Conservation (phyloP, 2,329 filamentous ascomycete species). For the Remersonia thermophila region DNA sequence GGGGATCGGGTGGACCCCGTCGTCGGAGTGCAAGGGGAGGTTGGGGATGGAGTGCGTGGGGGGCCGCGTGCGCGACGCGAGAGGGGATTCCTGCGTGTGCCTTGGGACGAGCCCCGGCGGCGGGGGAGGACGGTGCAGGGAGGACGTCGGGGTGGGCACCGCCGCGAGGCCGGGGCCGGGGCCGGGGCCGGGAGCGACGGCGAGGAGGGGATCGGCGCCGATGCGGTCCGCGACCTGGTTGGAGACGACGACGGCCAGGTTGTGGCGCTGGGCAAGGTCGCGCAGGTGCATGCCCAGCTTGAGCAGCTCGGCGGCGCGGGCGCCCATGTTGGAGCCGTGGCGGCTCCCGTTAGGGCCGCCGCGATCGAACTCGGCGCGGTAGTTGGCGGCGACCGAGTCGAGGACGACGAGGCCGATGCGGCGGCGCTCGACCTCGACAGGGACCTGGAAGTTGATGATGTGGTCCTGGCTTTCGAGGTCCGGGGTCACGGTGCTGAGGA, state of each 20-base stretch:
- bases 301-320: conserved; percentile 63
- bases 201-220: background rate
- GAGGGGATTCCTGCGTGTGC: conserved; percentile 33
- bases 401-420: conserved; percentile 72
- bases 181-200: too few relatives aligned
- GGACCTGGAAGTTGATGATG: conserved; percentile 84
- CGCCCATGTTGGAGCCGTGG: conserved; percentile 51
- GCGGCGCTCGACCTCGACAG: conserved; percentile 65
- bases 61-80: conserved; percentile 35
- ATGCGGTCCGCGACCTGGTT: conserved; percentile 96
- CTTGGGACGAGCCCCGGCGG: background rate
- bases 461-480: conserved; percentile 94
- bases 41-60: conserved; percentile 24
- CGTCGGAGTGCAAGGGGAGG: conserved; percentile 20
- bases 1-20: too few relatives aligned
- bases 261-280: conserved; percentile 58
- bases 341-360: conserved; percentile 16
- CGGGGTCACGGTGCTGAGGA: conserved; percentile 71
- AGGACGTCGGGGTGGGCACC: conserved; percentile 4
- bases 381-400: conserved; percentile 92
- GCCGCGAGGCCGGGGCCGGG: too few relatives aligned
- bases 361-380: conserved; percentile 76
- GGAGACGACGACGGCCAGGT: conserved; percentile 76
- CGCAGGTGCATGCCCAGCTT: conserved; percentile 65
- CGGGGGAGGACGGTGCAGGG: background rate